Evolutionary conservation across 2,329 filamentous ascomycete species (phyloP).

Genomic region (Fusarium sp.): DNA sequence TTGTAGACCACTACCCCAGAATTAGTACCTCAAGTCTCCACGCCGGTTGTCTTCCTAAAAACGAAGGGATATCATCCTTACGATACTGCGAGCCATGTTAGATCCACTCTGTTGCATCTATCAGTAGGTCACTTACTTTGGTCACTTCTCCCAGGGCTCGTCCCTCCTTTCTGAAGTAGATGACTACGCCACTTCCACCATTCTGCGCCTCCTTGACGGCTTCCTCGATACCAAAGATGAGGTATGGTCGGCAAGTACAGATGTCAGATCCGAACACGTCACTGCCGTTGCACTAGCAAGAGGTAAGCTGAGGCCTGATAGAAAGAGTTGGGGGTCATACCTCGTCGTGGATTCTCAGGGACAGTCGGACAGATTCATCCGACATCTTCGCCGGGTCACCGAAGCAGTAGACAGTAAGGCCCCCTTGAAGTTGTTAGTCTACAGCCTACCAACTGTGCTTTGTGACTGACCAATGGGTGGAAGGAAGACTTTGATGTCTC

Average conservation of each 20-base stretch:
- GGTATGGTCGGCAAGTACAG: conserved; percentile 93
- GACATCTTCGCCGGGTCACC: conserved; percentile 94
- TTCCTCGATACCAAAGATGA: conserved; percentile 97
- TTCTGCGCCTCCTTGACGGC: conserved; percentile 96
- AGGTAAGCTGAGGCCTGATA: not conserved
- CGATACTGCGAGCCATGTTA: conserved; percentile 37
- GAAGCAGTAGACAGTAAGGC: conserved; percentile 95
- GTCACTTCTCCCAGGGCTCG: conserved; percentile 94
- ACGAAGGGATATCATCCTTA: conserved; percentile 21
- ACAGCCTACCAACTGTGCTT: not conserved
- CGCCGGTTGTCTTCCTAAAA: not conserved
- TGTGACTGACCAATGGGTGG: conserved; percentile 77
- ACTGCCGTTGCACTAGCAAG: conserved; percentile 80
- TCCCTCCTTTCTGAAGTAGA: conserved; percentile 98
- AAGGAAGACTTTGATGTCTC: conserved; percentile 93
- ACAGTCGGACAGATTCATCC: conserved; percentile 79
- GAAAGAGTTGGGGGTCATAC: conserved; percentile 46
- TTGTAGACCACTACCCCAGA: conserved; percentile 69
- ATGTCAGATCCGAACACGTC: conserved; percentile 99
- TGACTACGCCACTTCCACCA: conserved; percentile 91
- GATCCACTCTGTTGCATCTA: conserved; percentile 5
- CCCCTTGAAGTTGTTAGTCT: conserved; percentile 58
- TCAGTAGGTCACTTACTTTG: conserved; percentile 68
- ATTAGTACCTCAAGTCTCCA: conserved; percentile 35
- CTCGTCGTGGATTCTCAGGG: conserved; percentile 80